Conservation (phyloP, 192 early-diverging fungal species). For the Backusella sp. region DNA sequence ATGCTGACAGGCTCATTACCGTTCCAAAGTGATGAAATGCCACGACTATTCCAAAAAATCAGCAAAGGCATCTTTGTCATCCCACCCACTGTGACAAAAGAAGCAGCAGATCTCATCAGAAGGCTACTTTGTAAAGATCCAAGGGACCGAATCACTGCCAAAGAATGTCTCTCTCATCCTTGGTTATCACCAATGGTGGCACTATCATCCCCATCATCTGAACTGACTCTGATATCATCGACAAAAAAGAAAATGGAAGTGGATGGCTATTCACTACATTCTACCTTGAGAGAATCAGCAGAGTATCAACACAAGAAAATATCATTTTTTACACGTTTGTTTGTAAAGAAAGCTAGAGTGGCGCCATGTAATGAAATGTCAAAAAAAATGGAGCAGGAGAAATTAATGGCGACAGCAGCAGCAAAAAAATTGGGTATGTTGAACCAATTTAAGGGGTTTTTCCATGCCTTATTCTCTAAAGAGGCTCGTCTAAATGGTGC, state of each 20-base stretch:
- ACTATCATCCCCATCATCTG: not conserved
- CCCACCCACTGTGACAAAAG: constrained; percentile 38
- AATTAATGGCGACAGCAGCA: not conserved
- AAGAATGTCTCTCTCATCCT: constrained; percentile 50
- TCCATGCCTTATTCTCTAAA: constrained; percentile 1
- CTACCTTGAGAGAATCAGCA: not conserved
- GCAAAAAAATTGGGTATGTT: not conserved
- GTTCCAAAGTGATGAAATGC: constrained; percentile 57
- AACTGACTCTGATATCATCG: not conserved
- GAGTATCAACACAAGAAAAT: not conserved
- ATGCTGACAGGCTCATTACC: constrained; percentile 60
- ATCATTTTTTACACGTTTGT: constrained; percentile 11
- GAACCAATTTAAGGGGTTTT: not conserved
- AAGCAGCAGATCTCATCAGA: constrained; percentile 48
- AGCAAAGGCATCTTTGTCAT: constrained; percentile 52
- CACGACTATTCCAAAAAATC: constrained; percentile 60
- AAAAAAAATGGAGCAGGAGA: not conserved
- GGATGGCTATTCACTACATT: not conserved
- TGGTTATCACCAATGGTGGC: constrained; percentile 36
- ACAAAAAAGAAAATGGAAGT: not conserved
- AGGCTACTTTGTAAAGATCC: constrained; percentile 52
- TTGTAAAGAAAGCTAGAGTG: constrained; percentile 8
- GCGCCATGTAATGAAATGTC: not conserved
- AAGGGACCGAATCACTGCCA: constrained; percentile 53
- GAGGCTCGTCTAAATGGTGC: not conserved